A percentile compares a stretch with the other conserved stretches of the same genome.
Evolutionary conservation across 179 eudicot species (phyloP).

Genomic region (Heliamphora pulchella): DNA sequence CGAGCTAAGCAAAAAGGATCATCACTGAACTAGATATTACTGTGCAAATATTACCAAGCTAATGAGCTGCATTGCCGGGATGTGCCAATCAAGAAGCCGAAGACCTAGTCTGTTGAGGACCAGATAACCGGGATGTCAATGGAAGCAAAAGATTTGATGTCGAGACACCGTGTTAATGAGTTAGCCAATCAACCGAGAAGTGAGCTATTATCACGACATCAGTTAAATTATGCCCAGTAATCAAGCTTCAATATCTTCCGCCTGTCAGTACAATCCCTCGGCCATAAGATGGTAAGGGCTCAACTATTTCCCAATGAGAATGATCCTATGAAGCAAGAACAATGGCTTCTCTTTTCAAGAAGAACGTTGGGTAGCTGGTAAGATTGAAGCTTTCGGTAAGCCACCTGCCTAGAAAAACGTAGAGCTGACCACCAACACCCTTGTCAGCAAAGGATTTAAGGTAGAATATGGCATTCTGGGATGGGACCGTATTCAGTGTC

Average conservation of each 20-base stretch:
- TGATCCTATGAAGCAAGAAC: conserved; percentile 80
- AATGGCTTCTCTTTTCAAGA: conserved; percentile 62
- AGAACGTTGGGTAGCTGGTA: conserved; percentile 75
- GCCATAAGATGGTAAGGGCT: conserved; percentile 70
- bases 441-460: conserved; percentile 76
- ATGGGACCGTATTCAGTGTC: conserved; percentile 65
- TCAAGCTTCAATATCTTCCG: conserved; percentile 58
- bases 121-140: no score
- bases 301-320: conserved; percentile 51
- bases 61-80: no score
- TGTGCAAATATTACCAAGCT: no score
- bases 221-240: conserved; percentile 46
- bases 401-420: conserved; percentile 71
- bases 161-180: no score
- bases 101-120: no score
- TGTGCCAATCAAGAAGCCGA: no score
- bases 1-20: no score
- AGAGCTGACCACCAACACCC: conserved; percentile 70
- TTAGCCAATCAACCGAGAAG: no score
- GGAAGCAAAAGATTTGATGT: no score
- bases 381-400: conserved; percentile 73
- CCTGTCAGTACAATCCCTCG: conserved; percentile 50
- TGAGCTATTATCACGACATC: conserved; percentile 69
- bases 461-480: conserved; percentile 80
- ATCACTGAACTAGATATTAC: no score